phyloP scores from a whole-genome alignment of 2,329 filamentous ascomycete genomes.

The Pseudocercospora eumusae region DNA sequence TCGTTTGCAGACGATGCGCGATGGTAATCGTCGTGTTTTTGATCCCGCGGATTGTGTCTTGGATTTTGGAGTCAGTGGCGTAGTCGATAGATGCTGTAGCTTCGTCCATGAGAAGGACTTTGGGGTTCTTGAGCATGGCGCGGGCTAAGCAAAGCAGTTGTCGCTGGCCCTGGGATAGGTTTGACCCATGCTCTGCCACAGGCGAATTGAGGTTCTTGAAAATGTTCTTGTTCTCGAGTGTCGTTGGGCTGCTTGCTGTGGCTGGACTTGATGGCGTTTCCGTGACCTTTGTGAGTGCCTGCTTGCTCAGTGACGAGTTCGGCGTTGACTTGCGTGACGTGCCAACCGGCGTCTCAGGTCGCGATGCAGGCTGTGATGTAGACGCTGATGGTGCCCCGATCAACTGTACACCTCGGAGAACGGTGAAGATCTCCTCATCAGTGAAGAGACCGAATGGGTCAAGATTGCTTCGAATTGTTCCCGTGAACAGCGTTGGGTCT shows the following conservation, averaged over 20 bases:
- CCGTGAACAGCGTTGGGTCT: slow-evolving; percentile 91
- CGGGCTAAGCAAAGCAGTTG: slow-evolving; percentile 92
- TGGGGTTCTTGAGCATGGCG: slow-evolving; percentile 85
- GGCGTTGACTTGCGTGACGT: slow-evolving; percentile 25
- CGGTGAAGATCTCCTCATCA: slow-evolving; percentile 85
- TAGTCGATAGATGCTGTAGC: slow-evolving; percentile 98
- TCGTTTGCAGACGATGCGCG: slow-evolving; percentile 91
- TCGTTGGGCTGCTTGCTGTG: slow-evolving; percentile 43
- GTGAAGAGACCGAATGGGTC: slow-evolving; percentile 89
- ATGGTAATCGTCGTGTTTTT: slow-evolving; percentile 93
- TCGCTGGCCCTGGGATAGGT: slow-evolving; percentile 92
- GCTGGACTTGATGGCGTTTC: slow-evolving; percentile 37
- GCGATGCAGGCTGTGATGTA: slow-evolving; percentile 44
- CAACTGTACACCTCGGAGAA: slow-evolving; percentile 83
- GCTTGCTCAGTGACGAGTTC: slow-evolving; percentile 34
- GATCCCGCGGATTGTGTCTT: slow-evolving; percentile 92
- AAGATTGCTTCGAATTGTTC: slow-evolving; percentile 86
- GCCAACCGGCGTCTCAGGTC: slow-evolving; percentile 38
- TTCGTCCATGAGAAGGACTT: slow-evolving; percentile 98
- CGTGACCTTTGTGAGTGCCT: slow-evolving; percentile 37
- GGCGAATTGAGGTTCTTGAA: slow-evolving; percentile 83
- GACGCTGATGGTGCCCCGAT: slow-evolving; percentile 60
- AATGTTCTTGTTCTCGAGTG: slow-evolving; percentile 83
- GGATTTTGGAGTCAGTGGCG: slow-evolving; percentile 90
- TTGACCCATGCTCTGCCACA: slow-evolving; percentile 87